phyloP scores from a whole-genome alignment of 345 rosid species.

The Sapria himalayana region DNA sequence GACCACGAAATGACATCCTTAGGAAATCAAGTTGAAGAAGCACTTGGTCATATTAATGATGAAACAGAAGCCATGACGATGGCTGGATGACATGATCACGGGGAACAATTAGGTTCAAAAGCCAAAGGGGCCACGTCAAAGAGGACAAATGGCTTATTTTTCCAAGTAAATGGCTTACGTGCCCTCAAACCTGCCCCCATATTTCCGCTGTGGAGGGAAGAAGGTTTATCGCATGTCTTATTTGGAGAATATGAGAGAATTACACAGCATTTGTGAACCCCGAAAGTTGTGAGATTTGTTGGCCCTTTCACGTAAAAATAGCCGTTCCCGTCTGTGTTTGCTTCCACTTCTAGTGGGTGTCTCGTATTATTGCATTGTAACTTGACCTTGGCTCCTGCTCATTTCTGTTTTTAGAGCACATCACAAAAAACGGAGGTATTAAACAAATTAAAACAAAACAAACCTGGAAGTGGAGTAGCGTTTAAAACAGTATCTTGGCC shows the following conservation, averaged over 20 bases:
- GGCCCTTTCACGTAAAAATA: constrained; percentile 54
- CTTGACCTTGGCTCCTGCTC: constrained; percentile 51
- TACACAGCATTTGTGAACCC: constrained; percentile 55
- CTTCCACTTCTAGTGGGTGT: constrained; percentile 9
- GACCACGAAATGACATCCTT: too few species aligned
- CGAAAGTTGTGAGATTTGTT: constrained; percentile 48
- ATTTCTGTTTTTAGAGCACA: too few species aligned
- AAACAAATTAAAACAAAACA: too few species aligned
- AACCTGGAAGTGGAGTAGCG: constrained; percentile 48
- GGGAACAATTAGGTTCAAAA: constrained; percentile 46
- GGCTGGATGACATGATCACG: too few species aligned
- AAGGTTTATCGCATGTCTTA: constrained; percentile 21
- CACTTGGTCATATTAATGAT: too few species aligned
- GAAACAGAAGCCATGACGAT: too few species aligned
- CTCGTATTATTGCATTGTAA: constrained; percentile 48
- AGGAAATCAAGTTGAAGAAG: too few species aligned
- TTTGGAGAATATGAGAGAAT: constrained; percentile 24
- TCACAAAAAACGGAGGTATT: too few species aligned
- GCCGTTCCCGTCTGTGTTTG: constrained; percentile 59
- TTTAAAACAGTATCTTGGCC: constrained; percentile 33
- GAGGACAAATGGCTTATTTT: constrained; percentile 22
- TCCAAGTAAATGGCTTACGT: constrained; percentile 12
- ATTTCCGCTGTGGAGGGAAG: constrained; percentile 36
- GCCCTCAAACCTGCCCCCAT: constrained; percentile 33
- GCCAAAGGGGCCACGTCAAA: constrained; percentile 69